Evolutionary conservation across 148 eudicot genomes (phyloP).

Genomic region (Linanthus parryae): DNA sequence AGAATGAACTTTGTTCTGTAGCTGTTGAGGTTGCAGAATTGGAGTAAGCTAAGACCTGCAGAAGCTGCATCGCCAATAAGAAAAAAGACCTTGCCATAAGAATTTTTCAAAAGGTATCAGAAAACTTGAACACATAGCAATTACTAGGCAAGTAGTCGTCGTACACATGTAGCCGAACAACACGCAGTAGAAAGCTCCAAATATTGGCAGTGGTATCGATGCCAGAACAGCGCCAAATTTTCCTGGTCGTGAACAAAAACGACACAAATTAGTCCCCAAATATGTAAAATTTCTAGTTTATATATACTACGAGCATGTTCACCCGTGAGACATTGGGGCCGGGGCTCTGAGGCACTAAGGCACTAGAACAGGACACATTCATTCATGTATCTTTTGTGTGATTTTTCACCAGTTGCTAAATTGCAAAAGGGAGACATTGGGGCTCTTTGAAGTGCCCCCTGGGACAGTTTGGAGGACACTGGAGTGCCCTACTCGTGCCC

Average conservation of each 20-base stretch:
- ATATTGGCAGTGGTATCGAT: slow-evolving; percentile 79
- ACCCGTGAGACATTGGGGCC: too few relatives aligned
- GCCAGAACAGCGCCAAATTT: slow-evolving; percentile 89
- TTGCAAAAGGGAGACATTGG: too few relatives aligned
- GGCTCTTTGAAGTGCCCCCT: too few relatives aligned
- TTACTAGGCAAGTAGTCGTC: slow-evolving; percentile 6
- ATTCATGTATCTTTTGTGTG: too few relatives aligned
- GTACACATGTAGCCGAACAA: slow-evolving; percentile 78
- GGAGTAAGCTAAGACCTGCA: slow-evolving; percentile 74
- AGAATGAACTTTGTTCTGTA: slow-evolving; percentile 78
- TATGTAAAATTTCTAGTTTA: too few relatives aligned
- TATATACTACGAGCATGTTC: too few relatives aligned
- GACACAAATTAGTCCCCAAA: not conserved
- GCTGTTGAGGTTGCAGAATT: slow-evolving; percentile 91
- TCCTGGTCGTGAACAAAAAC: slow-evolving; percentile 30
- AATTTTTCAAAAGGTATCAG: not conserved
- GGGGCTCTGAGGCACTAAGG: too few relatives aligned
- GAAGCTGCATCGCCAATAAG: slow-evolving; percentile 42
- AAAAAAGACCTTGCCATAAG: not conserved
- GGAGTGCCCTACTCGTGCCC: too few relatives aligned
- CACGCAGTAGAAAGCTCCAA: slow-evolving; percentile 82
- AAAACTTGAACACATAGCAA: not conserved
- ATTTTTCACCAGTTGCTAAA: too few relatives aligned
- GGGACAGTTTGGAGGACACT: too few relatives aligned
- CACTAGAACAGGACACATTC: too few relatives aligned